phyloP scores from a whole-genome alignment of 805 yeast species.

The Candida piceae region DNA sequence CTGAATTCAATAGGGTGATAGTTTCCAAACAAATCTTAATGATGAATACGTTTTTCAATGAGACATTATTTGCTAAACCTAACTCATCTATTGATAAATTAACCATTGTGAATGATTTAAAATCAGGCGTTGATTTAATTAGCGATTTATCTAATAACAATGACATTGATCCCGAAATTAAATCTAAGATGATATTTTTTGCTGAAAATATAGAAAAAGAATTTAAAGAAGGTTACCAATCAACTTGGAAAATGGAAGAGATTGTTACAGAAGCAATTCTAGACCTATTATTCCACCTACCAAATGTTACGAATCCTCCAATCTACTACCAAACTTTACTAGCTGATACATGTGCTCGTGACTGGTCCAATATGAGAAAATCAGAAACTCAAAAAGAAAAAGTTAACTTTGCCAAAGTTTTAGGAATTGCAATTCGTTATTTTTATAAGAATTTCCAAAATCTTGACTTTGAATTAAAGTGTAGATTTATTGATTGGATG shows the following conservation, averaged over 20 bases:
- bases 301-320: slow-evolving; percentile 56
- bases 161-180: slow-evolving; percentile 24
- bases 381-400: slow-evolving; percentile 19
- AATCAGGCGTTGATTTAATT: slow-evolving; percentile 35
- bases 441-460: slow-evolving; percentile 63
- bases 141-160: slow-evolving; percentile 23
- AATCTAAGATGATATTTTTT: slow-evolving; percentile 24
- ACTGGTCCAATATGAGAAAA: slow-evolving; percentile 45
- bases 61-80: slow-evolving; percentile 60
- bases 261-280: slow-evolving; percentile 78
- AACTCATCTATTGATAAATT: slow-evolving; percentile 77
- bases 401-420: slow-evolving; percentile 80
- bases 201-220: slow-evolving; percentile 36
- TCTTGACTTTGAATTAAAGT: slow-evolving; percentile 71
- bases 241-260: slow-evolving; percentile 92
- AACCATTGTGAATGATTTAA: slow-evolving; percentile 31
- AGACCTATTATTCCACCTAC: slow-evolving; percentile 71
- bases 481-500: slow-evolving; percentile 83
- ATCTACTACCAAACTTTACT: slow-evolving; percentile 82
- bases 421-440: slow-evolving; percentile 87
- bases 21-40: slow-evolving; percentile 79
- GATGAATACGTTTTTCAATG: slow-evolving; percentile 65
- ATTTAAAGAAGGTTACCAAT: slow-evolving; percentile 33
- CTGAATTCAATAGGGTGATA: slow-evolving; percentile 86
- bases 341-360: slow-evolving; percentile 80